phyloP scores from a whole-genome alignment of 805 yeast species.

The Lipomyces sp. region DNA sequence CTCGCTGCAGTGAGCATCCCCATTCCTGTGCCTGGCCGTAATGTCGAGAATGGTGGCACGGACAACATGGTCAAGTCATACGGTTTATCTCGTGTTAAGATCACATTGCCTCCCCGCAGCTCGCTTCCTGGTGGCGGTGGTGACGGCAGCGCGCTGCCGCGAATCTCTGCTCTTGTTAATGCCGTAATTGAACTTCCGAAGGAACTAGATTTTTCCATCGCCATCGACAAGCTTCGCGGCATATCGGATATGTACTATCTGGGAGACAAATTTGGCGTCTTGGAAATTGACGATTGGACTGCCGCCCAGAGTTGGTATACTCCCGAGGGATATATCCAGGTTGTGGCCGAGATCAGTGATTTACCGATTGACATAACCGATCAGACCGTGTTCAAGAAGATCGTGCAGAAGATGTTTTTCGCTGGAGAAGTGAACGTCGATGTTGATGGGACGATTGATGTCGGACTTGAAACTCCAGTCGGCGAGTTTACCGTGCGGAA shows the following conservation, averaged over 20 bases:
- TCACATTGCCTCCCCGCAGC: constrained; percentile 19
- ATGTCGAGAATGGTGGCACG: constrained; percentile 11
- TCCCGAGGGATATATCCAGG: constrained; percentile 26
- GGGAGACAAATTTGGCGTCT: constrained; percentile 25
- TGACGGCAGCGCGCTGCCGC: constrained; percentile 13
- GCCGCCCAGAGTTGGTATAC: constrained; percentile 20
- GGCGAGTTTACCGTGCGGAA: constrained; percentile 20
- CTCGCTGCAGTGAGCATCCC: constrained; percentile 23
- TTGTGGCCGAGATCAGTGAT: constrained; percentile 27
- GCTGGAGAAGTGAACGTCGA: constrained; percentile 26
- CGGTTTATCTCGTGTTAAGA: constrained; percentile 24
- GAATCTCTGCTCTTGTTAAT: constrained; percentile 26
- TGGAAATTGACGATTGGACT: constrained; percentile 26
- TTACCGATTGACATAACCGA: constrained; percentile 30
- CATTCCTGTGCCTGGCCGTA: constrained; percentile 26
- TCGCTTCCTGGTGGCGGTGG: constrained; percentile 7
- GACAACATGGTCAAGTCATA: constrained; percentile 21
- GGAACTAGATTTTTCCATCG: constrained; percentile 24
- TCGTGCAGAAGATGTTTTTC: constrained; percentile 24
- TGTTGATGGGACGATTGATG: constrained; percentile 27
- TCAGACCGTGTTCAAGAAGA: constrained; percentile 20
- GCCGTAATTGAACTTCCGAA: constrained; percentile 29
- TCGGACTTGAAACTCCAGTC: constrained; percentile 22
- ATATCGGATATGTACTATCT: constrained; percentile 23
- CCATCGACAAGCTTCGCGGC: constrained; percentile 21